Conservation (phyloP, 129 eudicot species). For the Pulicaria dysenterica region DNA sequence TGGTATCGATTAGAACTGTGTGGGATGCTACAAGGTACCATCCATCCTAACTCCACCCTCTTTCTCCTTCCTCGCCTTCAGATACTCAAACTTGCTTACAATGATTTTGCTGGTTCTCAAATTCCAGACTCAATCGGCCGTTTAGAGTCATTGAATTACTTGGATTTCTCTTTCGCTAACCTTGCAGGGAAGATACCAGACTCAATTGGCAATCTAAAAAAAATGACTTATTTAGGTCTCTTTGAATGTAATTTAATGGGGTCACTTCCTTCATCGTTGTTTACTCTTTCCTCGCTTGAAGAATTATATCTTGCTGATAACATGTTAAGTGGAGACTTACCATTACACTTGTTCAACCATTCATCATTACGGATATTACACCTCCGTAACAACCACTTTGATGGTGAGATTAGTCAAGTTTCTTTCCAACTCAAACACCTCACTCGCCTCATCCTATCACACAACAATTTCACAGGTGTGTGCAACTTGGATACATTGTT, state of each 20-base stretch:
- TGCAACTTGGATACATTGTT: slow-evolving; percentile 21
- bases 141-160: slow-evolving; percentile 19
- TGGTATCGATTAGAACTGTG: slow-evolving; percentile 40
- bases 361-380: neutral
- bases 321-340: slow-evolving; percentile 18
- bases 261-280: neutral
- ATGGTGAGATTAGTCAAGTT: slow-evolving; percentile 6
- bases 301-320: neutral
- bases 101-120: neutral
- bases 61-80: neutral
- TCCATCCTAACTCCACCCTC: slow-evolving; percentile 3
- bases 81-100: slow-evolving; percentile 1
- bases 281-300: neutral
- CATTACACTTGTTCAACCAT: neutral
- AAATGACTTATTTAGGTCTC: neutral
- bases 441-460: neutral
- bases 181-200: slow-evolving; percentile 27
- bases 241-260: neutral
- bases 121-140: slow-evolving; percentile 26
- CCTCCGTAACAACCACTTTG: neutral
- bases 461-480: slow-evolving; percentile 17
- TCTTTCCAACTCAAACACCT: neutral
- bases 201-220: slow-evolving; percentile 32
- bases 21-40: slow-evolving; percentile 11
- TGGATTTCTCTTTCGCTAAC: neutral